Base-by-base conservation (phyloP, 345 rosid species). In the Euphorbia lathyris region DNA sequence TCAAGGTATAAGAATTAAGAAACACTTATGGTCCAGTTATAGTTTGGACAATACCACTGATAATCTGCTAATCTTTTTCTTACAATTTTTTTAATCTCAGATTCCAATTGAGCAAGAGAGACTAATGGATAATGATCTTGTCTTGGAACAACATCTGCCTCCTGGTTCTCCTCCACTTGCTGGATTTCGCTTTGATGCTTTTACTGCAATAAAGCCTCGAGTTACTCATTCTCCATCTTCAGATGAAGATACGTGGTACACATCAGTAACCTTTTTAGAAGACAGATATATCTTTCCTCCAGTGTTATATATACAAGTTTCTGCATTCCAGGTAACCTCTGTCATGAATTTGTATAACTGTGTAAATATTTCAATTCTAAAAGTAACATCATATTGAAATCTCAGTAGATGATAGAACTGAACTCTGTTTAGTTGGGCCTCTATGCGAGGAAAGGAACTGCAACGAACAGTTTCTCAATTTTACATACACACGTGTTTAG, bases 141-240 rank as follows among this genome's bases (percentile, higher is more conserved):
- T 76, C 74, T 69, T 95, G 83, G 99, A 95, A 82, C 93, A 86
- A 70, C 81, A 84, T 82, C 73, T 90, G 50, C 88, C 90, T 76
- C 93, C 97, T 51, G 80, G 80, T 70, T 92, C 97, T 58, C 99
- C 99, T 72, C 60, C 67, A 70, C 82, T 87, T 45, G 86, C 85
- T 47, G 97, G 99, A 52, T 92, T 95, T 67, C 97, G 97, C 52
- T 70, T 95, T 57, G 99, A 95, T 62, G 89, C 96, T 34, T 90
- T 95, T 65, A 69, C 66, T 69, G 94, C 88, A 60, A 92, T 95
- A 77, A 83, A 82, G 78, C 97, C 96, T 59, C 84, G 92, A 67
- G 82, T 92, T 23, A 80, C 87, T 59, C 97, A 92, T 79, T 88
- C 97, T 14, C 93, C 99, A 23, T 83, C 87, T 78, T 86, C 96